phyloP scores from a whole-genome alignment of 129 eudicot species.

The Lactuca sativa region DNA sequence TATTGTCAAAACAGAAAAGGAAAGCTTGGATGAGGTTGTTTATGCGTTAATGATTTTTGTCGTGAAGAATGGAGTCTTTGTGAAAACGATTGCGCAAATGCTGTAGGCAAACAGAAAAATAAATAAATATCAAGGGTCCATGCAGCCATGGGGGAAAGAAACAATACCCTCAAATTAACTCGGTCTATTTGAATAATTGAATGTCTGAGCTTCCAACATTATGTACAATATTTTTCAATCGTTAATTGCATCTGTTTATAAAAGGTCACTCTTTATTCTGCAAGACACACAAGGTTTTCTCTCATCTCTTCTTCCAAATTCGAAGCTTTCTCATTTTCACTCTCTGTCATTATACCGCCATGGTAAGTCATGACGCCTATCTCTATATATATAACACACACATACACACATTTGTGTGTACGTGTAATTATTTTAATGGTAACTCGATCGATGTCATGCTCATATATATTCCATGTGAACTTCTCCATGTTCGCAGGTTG shows the following conservation, averaged over 20 bases:
- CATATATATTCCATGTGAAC: background rate
- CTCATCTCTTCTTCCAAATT: background rate
- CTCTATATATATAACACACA: background rate
- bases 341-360: slow-evolving; percentile 1
- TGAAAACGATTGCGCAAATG: slow-evolving; percentile 28
- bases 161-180: slow-evolving; percentile 28
- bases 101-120: slow-evolving; percentile 35
- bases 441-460: no score
- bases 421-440: background rate
- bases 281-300: slow-evolving; percentile 16
- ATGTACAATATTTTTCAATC: slow-evolving; percentile 21
- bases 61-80: slow-evolving; percentile 28
- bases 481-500: slow-evolving; percentile 31
- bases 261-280: slow-evolving; percentile 17
- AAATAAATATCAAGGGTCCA: slow-evolving; percentile 15
- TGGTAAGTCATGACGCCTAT: slow-evolving; percentile 26
- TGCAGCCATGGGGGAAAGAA: slow-evolving; percentile 33
- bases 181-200: slow-evolving; percentile 21
- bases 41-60: slow-evolving; percentile 9
- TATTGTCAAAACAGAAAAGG: no score
- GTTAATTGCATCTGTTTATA: slow-evolving; percentile 19
- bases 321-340: background rate
- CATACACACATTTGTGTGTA: background rate
- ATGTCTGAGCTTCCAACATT: slow-evolving; percentile 27
- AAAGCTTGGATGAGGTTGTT: background rate